Evolutionary conservation across 805 yeast species (phyloP), one percentile per base, ranked within the genome.

Genomic region (Ogataea pignaliae): DNA sequence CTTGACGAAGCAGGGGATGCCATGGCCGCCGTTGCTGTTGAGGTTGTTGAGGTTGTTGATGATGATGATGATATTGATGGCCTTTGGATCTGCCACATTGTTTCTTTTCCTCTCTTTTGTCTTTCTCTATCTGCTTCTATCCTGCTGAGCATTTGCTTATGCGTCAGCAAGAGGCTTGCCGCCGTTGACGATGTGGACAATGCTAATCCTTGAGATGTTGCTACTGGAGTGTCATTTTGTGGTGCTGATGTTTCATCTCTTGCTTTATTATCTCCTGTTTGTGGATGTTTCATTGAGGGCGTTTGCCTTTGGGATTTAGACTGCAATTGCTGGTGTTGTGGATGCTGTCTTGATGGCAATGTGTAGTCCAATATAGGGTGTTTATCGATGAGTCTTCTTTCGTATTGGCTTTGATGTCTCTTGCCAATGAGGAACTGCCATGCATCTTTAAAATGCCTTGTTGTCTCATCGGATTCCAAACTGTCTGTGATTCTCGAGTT

Each of bases 91-190:
- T 81, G 74, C 96, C 97, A 88, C 17, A 81, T 70, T 10, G 75
- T 78, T 56, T 91, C 97, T 54, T 90, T 88, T 12, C 85, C 76
- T 51, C 86, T 75, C 60, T 91, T 91, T 57, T 88, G 89, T 37
- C 96, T 71, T 60, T 91, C 99, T 53, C 99, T 71, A 60, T 91
- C 98, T 49, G 84, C 90, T 60, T 91, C 97, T 83, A 91, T 88
- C 47, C 98, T 69, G 32, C 78, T 73, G 14, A 88, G 60, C 14
- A 86, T 79, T 52, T 83, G 88, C 38, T 79, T 59, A 15, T 60
- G 62, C 1, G 60, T 34, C 5, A 61, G 45, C 9, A n/a, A 4
- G 13, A 30, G 14, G 36, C 30, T 29, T 40, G 37, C 21, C 14
- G 39, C 15, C 6, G 36, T 17, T 10, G 38, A 28, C 2, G 30